A percentile compares a stretch with the other conserved stretches of the same genome.
Conservation (phyloP, 192 early-diverging fungal genomes). For the Gonapodya sp. region DNA sequence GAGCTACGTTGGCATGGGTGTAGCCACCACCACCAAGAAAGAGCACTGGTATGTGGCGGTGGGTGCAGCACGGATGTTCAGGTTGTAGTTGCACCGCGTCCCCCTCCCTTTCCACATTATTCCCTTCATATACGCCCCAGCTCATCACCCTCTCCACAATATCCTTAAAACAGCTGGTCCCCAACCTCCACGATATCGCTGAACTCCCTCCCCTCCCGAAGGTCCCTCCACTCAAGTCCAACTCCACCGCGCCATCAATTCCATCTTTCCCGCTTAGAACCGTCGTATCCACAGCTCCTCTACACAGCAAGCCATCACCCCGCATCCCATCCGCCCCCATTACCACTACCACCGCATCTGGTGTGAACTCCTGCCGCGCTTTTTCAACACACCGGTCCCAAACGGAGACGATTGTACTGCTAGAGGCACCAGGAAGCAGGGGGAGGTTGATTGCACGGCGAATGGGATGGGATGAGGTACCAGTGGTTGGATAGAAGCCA, state of each 20-base stretch:
- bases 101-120: not conserved
- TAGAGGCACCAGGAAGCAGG: not conserved
- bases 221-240: not conserved
- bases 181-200: not conserved
- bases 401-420: not conserved
- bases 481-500: not conserved
- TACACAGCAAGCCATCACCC: not conserved
- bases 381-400: not conserved
- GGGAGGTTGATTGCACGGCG: not conserved
- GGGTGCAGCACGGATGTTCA: too few species aligned
- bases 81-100: too few species aligned
- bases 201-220: not conserved
- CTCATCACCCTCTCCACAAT: not conserved
- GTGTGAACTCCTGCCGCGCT: not conserved
- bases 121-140: not conserved
- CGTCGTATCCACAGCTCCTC: not conserved
- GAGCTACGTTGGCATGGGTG: slow-evolving; percentile 89
- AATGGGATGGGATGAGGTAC: not conserved
- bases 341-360: not conserved
- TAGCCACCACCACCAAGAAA: slow-evolving; percentile 96
- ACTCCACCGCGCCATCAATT: not conserved
- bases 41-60: slow-evolving; percentile 64
- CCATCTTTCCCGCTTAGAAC: not conserved
- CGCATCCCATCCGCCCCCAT: not conserved
- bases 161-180: not conserved